These are phyloP conservation scores for Candida piceae DNA, from an alignment of 805 yeast genomes.

Conservation along the genomic window DNA sequence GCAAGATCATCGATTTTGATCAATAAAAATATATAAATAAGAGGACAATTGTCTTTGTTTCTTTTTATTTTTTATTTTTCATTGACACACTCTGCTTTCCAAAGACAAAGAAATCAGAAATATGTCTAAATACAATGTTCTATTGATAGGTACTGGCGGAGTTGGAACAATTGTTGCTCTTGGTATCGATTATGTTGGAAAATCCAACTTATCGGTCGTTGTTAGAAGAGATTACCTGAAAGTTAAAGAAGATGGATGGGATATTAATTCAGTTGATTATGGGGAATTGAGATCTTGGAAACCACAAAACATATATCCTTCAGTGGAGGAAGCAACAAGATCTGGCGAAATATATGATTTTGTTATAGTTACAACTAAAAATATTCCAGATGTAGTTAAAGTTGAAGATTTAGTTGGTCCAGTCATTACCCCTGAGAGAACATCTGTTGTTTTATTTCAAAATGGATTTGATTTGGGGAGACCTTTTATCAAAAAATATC, in stretches of 20 bases:
- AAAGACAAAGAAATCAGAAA: too few relatives aligned
- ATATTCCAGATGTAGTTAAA: slow-evolving; percentile 51
- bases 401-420: slow-evolving; percentile 47
- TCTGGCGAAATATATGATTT: slow-evolving; percentile 46
- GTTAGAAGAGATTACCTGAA: slow-evolving; percentile 56
- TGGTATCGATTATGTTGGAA: slow-evolving; percentile 44
- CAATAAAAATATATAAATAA: too few relatives aligned
- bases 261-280: slow-evolving; percentile 55
- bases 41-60: too few relatives aligned
- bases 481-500: slow-evolving; percentile 48
- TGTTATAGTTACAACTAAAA: slow-evolving; percentile 55
- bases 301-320: slow-evolving; percentile 38
- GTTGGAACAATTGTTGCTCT: slow-evolving; percentile 75
- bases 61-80: too few relatives aligned
- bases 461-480: slow-evolving; percentile 62
- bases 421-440: slow-evolving; percentile 40
- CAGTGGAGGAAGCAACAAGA: slow-evolving; percentile 35
- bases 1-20: too few relatives aligned
- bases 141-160: slow-evolving; percentile 69
- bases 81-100: too few relatives aligned
- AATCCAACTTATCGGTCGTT: slow-evolving; percentile 51
- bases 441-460: slow-evolving; percentile 55
- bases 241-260: slow-evolving; percentile 46
- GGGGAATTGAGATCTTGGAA: slow-evolving; percentile 52
- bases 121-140: background rate